Percentiles rank a stretch among this genome's conserved stretches.
These are phyloP conservation scores for Quercus variabilis DNA, from an alignment of 306 rosid species.

Conservation along the genomic window DNA sequence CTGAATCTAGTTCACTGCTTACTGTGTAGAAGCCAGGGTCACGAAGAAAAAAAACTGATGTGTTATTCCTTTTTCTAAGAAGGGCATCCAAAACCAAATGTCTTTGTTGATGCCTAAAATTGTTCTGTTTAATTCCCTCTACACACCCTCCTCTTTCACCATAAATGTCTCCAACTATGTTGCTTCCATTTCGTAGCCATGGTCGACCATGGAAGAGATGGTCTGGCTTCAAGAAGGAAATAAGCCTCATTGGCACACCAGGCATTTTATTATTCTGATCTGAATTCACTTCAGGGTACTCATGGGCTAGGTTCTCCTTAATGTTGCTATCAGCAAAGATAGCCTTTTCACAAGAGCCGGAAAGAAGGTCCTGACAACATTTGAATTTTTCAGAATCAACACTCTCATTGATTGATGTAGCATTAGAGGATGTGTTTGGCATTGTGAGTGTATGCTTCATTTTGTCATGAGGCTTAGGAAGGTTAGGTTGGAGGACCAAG, in stretches of 20 bases:
- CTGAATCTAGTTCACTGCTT: neutral
- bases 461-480: conserved; percentile 2
- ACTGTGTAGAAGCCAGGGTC: conserved; percentile 38
- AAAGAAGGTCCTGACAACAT: neutral
- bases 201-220: conserved; percentile 16
- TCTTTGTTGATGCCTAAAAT: neutral
- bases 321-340: neutral
- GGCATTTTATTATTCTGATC: neutral
- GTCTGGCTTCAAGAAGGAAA: conserved; percentile 34
- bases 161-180: neutral
- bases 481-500: conserved; percentile 30
- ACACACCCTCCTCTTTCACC: conserved; percentile 1
- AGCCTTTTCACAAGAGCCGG: conserved; percentile 5
- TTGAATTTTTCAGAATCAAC: neutral
- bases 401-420: neutral
- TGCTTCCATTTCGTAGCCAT: conserved; percentile 7
- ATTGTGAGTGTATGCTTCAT: neutral
- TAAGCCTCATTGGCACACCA: neutral
- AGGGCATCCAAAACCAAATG: conserved; percentile 37
- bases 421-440: neutral
- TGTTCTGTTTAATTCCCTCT: neutral
- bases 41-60: conserved; percentile 29
- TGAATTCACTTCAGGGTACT: neutral
- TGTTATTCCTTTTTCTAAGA: conserved; percentile 21
- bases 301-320: conserved; percentile 1